Percentiles rank a stretch among this genome's conserved stretches.
These are phyloP conservation scores for Phytophthora citricola DNA, from an alignment of 352 stramenopile genomes.

Conservation along the genomic window DNA sequence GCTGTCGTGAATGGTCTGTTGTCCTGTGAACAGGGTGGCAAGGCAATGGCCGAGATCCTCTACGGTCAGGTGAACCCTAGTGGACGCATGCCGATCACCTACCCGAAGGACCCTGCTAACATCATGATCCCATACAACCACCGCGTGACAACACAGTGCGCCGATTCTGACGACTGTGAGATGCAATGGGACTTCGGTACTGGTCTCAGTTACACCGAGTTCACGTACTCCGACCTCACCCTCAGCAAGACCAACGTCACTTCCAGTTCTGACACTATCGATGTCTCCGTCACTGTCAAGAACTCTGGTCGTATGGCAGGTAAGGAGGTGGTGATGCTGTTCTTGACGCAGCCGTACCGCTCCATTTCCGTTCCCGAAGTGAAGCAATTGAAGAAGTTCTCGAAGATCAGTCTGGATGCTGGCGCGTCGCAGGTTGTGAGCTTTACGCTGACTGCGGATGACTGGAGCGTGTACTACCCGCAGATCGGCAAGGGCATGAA, in stretches of 20 bases:
- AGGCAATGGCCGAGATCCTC: slow-evolving; percentile 83
- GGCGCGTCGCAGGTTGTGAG: slow-evolving; percentile 34
- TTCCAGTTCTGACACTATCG: slow-evolving; percentile 35
- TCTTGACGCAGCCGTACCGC: slow-evolving; percentile 69
- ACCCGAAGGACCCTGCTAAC: slow-evolving; percentile 61
- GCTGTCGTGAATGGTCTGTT: slow-evolving; percentile 76
- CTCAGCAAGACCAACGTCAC: slow-evolving; percentile 71
- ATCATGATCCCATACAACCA: slow-evolving; percentile 76
- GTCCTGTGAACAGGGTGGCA: slow-evolving; percentile 72
- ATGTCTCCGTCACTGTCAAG: slow-evolving; percentile 59
- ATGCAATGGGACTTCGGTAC: slow-evolving; percentile 71
- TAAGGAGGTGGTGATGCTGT: slow-evolving; percentile 79
- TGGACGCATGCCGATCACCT: slow-evolving; percentile 82
- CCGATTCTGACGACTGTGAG: slow-evolving; percentile 42
- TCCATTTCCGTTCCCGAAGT: slow-evolving; percentile 67
- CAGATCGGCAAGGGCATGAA: slow-evolving; percentile 63
- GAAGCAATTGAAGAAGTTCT: slow-evolving; percentile 83
- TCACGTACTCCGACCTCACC: slow-evolving; percentile 51
- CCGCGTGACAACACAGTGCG: slow-evolving; percentile 49
- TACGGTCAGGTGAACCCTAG: slow-evolving; percentile 81
- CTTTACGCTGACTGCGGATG: slow-evolving; percentile 49
- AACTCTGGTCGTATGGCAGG: slow-evolving; percentile 62
- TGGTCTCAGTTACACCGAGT: slow-evolving; percentile 75
- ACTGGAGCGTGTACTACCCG: slow-evolving; percentile 65
- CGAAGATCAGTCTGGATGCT: slow-evolving; percentile 64